Percentiles rank a stretch among this genome's conserved stretches.
Evolutionary conservation across 352 stramenopile species (phyloP).

Genomic region (Globisporangium radiosum): DNA sequence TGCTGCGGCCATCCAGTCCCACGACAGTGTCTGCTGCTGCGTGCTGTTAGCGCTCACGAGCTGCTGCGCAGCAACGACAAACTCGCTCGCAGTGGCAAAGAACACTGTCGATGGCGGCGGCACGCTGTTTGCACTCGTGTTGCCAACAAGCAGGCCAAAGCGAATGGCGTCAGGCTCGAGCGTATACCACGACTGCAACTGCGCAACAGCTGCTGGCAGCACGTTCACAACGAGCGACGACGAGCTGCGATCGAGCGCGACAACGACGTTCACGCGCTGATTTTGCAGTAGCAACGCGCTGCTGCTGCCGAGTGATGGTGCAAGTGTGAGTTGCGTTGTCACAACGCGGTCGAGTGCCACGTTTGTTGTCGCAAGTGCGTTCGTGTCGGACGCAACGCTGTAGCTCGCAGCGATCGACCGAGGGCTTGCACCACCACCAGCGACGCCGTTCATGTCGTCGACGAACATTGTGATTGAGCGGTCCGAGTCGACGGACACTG

Average conservation of each 20-base stretch:
- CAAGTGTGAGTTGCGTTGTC: slow-evolving; percentile 24
- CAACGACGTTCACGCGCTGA: slow-evolving; percentile 35
- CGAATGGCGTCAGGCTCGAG: slow-evolving; percentile 16
- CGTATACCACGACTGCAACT: slow-evolving; percentile 29
- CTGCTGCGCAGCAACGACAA: slow-evolving; percentile 15
- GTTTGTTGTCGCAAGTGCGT: slow-evolving; percentile 7
- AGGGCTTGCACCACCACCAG: slow-evolving; percentile 1
- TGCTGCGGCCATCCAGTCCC: slow-evolving; percentile 5
- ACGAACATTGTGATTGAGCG: slow-evolving; percentile 33
- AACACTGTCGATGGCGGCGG: slow-evolving; percentile 5
- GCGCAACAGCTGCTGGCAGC: slow-evolving; percentile 29
- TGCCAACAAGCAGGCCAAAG: slow-evolving; percentile 22
- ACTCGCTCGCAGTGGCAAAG: slow-evolving; percentile 9
- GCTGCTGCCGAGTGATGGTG: slow-evolving; percentile 8
- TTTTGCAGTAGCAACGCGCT: slow-evolving; percentile 16
- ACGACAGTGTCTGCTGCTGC: slow-evolving; percentile 7
- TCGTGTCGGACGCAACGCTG: slow-evolving; percentile 7
- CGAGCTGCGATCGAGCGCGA: slow-evolving; percentile 34
- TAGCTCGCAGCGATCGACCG: slow-evolving; percentile 19
- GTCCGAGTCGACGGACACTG: slow-evolving; percentile 26
- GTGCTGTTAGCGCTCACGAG: background rate
- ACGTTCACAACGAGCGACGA: slow-evolving; percentile 17
- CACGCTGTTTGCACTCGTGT: slow-evolving; percentile 2
- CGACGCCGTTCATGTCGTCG: slow-evolving; percentile 40
- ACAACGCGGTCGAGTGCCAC: slow-evolving; percentile 31